These are phyloP conservation scores for Chrysanthemum seticuspe DNA, from an alignment of 129 eudicot species.

Conservation along the genomic window DNA sequence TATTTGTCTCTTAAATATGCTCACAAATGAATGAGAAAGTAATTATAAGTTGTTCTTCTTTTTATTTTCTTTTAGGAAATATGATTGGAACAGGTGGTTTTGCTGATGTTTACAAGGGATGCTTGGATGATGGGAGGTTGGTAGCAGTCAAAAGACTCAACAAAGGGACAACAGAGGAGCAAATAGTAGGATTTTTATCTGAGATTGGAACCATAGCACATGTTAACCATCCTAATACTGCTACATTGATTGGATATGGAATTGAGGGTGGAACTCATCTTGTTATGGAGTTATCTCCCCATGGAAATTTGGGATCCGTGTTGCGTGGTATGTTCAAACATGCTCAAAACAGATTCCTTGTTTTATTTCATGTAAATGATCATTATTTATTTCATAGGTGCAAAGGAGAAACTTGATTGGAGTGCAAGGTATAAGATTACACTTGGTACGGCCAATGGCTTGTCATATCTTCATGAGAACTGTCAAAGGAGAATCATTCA, in stretches of 20 bases:
- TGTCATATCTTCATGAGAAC: slow-evolving; percentile 71
- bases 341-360: slow-evolving; percentile 4
- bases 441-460: slow-evolving; percentile 74
- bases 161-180: slow-evolving; percentile 58
- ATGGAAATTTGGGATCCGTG: slow-evolving; percentile 69
- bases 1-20: too few species aligned
- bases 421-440: slow-evolving; percentile 58
- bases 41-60: too few species aligned
- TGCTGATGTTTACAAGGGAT: slow-evolving; percentile 80
- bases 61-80: slow-evolving; percentile 39
- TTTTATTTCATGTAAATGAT: background rate
- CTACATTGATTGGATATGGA: slow-evolving; percentile 72
- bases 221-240: slow-evolving; percentile 77
- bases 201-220: slow-evolving; percentile 80
- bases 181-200: slow-evolving; percentile 47
- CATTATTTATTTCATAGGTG: slow-evolving; percentile 30
- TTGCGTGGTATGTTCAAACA: slow-evolving; percentile 50
- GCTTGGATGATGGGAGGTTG: slow-evolving; percentile 51
- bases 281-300: slow-evolving; percentile 68
- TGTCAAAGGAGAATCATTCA: slow-evolving; percentile 84
- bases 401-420: slow-evolving; percentile 67
- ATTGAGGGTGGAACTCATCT: slow-evolving; percentile 76
- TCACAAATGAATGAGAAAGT: background rate
- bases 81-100: slow-evolving; percentile 73
- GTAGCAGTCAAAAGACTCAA: slow-evolving; percentile 67